These are phyloP conservation scores for Epichloe glyceriae DNA, from an alignment of 2,329 filamentous ascomycete species.

Conservation along the genomic window DNA sequence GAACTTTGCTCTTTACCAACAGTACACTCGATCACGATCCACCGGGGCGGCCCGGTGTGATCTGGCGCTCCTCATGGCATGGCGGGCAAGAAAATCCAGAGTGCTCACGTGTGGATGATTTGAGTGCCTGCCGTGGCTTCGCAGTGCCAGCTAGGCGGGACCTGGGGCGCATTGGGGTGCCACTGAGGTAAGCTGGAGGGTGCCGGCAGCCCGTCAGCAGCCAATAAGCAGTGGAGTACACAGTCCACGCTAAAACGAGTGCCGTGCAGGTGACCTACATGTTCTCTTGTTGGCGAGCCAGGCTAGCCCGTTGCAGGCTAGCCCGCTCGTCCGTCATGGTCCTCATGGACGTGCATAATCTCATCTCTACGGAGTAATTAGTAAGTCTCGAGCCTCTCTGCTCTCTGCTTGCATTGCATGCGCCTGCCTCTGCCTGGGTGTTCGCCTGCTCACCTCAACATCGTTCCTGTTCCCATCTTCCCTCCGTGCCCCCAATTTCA, in stretches of 20 bases:
- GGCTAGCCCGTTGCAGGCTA: too few relatives aligned
- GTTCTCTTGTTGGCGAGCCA: too few relatives aligned
- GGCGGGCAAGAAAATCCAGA: conserved; percentile 1
- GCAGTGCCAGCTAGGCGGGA: conserved; percentile 7
- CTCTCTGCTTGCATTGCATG: too few relatives aligned
- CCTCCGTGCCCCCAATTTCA: background rate
- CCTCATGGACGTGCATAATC: background rate
- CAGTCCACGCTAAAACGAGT: background rate
- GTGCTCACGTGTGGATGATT: conserved; percentile 9
- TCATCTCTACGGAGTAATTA: too few relatives aligned
- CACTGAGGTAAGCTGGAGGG: conserved; percentile 1
- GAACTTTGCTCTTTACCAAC: too few relatives aligned
- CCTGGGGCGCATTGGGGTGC: conserved; percentile 1
- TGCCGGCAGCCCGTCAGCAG: background rate
- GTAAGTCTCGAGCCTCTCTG: too few relatives aligned
- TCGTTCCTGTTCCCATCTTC: background rate
- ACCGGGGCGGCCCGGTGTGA: background rate
- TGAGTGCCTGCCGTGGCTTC: background rate
- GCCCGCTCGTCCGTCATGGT: too few relatives aligned
- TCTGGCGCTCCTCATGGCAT: background rate
- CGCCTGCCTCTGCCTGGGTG: too few relatives aligned
- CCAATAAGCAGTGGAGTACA: conserved; percentile 3
- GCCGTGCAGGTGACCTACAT: conserved; percentile 5
- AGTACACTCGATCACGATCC: too few relatives aligned
- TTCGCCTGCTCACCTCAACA: background rate